Evolutionary conservation across 257 asterid species (phyloP), one percentile per base, ranked within the genome.

Genomic region (Solanum dulcamara): DNA sequence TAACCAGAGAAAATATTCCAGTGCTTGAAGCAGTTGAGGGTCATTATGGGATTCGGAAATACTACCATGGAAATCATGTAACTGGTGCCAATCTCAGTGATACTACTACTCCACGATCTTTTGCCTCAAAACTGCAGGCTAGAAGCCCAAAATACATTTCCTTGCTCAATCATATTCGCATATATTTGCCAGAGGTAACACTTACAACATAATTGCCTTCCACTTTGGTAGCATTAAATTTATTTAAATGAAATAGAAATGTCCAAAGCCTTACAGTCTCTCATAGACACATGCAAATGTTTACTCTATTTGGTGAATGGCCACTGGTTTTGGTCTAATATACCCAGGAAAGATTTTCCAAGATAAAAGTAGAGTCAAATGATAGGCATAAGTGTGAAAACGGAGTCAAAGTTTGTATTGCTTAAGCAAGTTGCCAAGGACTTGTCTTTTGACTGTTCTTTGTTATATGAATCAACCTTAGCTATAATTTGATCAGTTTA

Each of bases 11-110:
- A 92, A 96, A 96, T 88, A 93, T 96, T 85, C 99, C 98, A 42
- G 98, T 96, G 91, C 98, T 95, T 89, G 99, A 95, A 89, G 98
- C 97, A 42, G 97, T 96, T 83, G 99, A 96, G 91, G 93, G 87
- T 86, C 98, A 94, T 85, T 66, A 89, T 85, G 94, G 89, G 33
- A 94, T 96, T 70, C 93, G 97, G 55, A 90, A 90, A 84, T 95
- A 95, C 91, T 96, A 96, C 91, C 98, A 94, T 87, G 98, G 99
- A 84, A 95, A 94, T 91, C 98, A 95, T 90, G 89, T 94, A 85
- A 84, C 92, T 48, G 95, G 95, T 81, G 92, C 98, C 86, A 93
- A 93, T 89, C 94, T 90, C 80, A 95, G 92, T 85, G 97, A 95
- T 64, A 96, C 94, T 60, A 94, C 91, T 62, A 95, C 92, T 57